Base-by-base conservation (phyloP, 345 rosid species). In the Eucalyptus polybractea region DNA sequence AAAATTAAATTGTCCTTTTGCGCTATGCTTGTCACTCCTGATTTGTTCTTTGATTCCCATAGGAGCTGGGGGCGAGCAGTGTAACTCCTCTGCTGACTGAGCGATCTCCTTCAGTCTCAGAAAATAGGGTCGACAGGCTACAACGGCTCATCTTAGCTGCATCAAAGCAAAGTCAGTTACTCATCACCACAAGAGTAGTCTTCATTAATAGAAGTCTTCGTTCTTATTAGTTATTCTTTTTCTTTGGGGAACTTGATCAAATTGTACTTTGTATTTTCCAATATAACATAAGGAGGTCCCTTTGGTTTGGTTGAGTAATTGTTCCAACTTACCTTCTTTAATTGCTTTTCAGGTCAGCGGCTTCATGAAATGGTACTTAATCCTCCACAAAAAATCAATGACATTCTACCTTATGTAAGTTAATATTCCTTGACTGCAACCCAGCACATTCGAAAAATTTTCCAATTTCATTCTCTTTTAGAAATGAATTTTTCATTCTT, bases 11-110 rank as follows among this genome's bases (percentile, higher is more conserved):
- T 25, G 33, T 88, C n/a, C 40, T 50, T 37, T 50, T 62, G 40
- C 86, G 88, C 49, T 91, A 14, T 37, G 37, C 19, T 86, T 27
- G 17, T 80, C 72, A 50, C 88, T n/a, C 67, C 50, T 58, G 10
- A 60, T 45, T 67, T 31, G 80, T 47, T 49, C 62, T 58, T 88
- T 7, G 87, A 58, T 92, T 67, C 85, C 80, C 45, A 37, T 88
- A 95, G 99, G 99, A 97, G 92, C 93, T 98, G 14, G 99, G 99
- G 81, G 99, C 99, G 80, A 90, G 93, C 80, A 95, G 98, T 87
- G 94, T 98, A 85, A 98, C 98, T 67, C 98, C 98, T 90, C 92
- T 98, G 87, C 92, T 97, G 89, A 95, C 98, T 6, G 96, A 96
- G 89, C 96, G 93, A 42, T 97, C 98, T 81, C 92, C 92, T 89